Base-by-base conservation (phyloP, 495 filamentous ascomycete species). In the Platismatia glauca region DNA sequence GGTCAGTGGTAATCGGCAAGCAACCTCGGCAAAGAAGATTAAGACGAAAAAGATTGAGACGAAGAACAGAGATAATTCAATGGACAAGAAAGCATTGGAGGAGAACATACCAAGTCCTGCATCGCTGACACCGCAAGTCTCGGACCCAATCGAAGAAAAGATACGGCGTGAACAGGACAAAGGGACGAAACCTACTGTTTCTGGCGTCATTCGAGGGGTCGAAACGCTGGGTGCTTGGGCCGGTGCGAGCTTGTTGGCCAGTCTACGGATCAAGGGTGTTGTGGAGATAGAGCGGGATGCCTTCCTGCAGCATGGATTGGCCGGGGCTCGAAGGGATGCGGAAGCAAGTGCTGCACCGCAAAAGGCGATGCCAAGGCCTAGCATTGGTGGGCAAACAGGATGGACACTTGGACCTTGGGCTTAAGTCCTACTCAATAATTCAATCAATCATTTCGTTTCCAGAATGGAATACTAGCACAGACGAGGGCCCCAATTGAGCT, bases 191-290 rank as follows among this genome's bases (percentile, higher is more conserved):
- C 75, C 79, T 1, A 68, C 67, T 15, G 68, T 81, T 55, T 75
- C 81, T 22, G 90, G 89, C 9, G 71, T 82, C 22, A 73, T 96
- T 29, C 82, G 89, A 3, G 88, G 86, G 20, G 76, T 97, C 16
- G 88, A 95, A 68, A 90, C 88, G 7, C 76, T 97, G 0, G 94
- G 94, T 0, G 78, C 90, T 8, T 98, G 94, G 93, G 84, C 86
- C 41, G 94, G 94, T 22, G 91, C 86, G 7, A 96, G 91, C 74
- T 70, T 98, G 58, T 74, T 92, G 3, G 86, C 87, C 0, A 85
- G 85, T 57, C 75, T 96, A 66, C 91, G 91, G 66, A 79, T 94
- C 33, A 84, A 84, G 34, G 88, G 90, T 0, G 76, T 91, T 52
- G 86, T 91, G 4, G 88, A 91, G 67, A 82, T 97, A 43, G 95